Percentiles rank a stretch among this genome's conserved stretches.
Conservation (phyloP, 2,329 filamentous ascomycete genomes). For the Colletotrichum siamense region DNA sequence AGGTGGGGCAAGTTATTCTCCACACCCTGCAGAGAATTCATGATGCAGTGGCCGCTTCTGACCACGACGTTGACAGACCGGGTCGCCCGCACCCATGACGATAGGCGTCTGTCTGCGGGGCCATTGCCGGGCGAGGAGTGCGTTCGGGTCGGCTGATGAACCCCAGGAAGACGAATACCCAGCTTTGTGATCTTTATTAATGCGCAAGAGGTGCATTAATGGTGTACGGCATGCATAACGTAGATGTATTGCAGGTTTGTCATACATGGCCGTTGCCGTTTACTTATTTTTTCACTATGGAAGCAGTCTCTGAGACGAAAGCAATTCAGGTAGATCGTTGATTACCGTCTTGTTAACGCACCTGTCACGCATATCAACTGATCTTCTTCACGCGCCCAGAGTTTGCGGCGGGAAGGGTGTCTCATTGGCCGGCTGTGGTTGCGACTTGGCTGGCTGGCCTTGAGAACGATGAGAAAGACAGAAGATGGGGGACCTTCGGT, state of each 20-base stretch:
- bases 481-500: neutral
- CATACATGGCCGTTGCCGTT: neutral
- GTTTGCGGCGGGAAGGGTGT: neutral
- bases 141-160: neutral
- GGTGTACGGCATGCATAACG: neutral
- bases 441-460: neutral
- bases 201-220: neutral
- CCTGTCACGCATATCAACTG: neutral
- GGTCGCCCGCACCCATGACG: neutral
- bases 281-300: neutral
- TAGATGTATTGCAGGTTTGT: neutral
- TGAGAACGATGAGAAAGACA: neutral
- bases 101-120: neutral
- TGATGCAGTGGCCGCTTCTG: neutral
- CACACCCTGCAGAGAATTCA: neutral
- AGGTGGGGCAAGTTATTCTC: neutral
- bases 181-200: neutral
- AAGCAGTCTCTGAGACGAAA: neutral
- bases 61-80: neutral
- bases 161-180: neutral
- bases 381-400: neutral
- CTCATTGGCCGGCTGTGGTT: neutral
- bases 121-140: neutral
- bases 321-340: neutral
- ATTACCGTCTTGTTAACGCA: neutral